phyloP scores from a whole-genome alignment of 2,329 filamentous ascomycete genomes.

The Mariannaea elegans region DNA sequence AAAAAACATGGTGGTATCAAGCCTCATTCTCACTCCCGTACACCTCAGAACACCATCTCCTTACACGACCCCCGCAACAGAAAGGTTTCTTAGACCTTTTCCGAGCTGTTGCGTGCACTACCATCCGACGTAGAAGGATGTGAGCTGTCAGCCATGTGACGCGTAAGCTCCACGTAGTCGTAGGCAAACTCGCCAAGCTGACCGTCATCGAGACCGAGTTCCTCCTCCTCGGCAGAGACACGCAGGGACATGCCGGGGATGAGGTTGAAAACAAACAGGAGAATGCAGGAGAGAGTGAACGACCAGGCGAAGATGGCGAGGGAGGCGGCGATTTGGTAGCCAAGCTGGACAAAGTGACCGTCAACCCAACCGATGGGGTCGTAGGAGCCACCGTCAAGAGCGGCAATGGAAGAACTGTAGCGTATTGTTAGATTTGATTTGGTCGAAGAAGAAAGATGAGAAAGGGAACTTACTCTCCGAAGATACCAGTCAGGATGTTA shows the following conservation, averaged over 20 bases:
- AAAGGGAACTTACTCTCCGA: constrained; percentile 67
- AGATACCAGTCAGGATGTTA: constrained; percentile 80
- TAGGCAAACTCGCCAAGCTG: constrained; percentile 86
- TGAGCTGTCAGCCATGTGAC: constrained; percentile 64
- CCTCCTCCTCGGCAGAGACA: constrained; percentile 72
- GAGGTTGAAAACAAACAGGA: constrained; percentile 76
- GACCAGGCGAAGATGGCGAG: constrained; percentile 71
- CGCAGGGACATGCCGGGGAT: constrained; percentile 76
- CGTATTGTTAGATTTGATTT: constrained; percentile 27
- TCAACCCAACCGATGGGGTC: constrained; percentile 75
- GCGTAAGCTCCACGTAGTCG: constrained; percentile 78
- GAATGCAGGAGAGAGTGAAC: constrained; percentile 73
- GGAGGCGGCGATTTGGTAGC: constrained; percentile 75
- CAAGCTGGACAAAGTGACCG: constrained; percentile 75
- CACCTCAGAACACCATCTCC: neutral
- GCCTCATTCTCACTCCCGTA: constrained; percentile 8
- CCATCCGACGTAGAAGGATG: constrained; percentile 30
- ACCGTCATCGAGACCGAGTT: constrained; percentile 75
- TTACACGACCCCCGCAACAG: neutral
- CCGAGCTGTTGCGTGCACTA: constrained; percentile 40
- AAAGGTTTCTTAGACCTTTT: constrained; percentile 38
- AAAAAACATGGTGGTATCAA: constrained; percentile 19
- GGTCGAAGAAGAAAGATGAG: neutral
- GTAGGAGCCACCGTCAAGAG: constrained; percentile 72
- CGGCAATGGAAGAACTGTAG: constrained; percentile 72